Conservation (phyloP, 2,329 filamentous ascomycete species). For the Chaetomiaceae sp. region DNA sequence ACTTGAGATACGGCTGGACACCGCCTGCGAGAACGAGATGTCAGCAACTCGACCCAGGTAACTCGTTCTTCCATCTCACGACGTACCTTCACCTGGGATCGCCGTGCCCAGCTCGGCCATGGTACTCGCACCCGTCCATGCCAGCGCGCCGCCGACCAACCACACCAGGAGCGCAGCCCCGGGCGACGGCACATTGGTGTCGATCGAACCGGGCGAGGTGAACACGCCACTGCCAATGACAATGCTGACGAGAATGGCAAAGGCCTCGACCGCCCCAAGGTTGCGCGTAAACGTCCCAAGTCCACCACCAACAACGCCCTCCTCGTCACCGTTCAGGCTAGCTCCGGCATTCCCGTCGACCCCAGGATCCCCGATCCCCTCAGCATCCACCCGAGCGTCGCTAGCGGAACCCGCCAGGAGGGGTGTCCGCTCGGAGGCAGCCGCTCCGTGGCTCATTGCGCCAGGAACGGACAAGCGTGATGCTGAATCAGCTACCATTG, state of each 20-base stretch:
- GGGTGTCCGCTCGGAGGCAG: slow-evolving; percentile 2
- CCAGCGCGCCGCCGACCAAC: slow-evolving; percentile 56
- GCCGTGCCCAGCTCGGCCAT: slow-evolving; percentile 60
- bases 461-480: not conserved
- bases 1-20: slow-evolving; percentile 57
- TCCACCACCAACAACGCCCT: slow-evolving; percentile 1
- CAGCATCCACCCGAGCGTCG: not conserved
- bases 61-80: not conserved
- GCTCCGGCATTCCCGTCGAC: not conserved
- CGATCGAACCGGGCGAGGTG: slow-evolving; percentile 58
- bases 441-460: not conserved
- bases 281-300: slow-evolving; percentile 36
- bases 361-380: too few relatives aligned
- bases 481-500: not conserved
- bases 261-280: slow-evolving; percentile 45
- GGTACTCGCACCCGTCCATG: slow-evolving; percentile 59
- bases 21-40: too few relatives aligned
- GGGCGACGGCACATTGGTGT: slow-evolving; percentile 59
- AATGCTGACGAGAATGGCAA: slow-evolving; percentile 58
- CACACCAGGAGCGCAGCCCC: slow-evolving; percentile 54
- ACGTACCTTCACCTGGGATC: slow-evolving; percentile 52
- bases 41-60: too few relatives aligned
- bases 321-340: not conserved
- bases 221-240: slow-evolving; percentile 63
- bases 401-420: not conserved